Conservation (phyloP, 2,329 filamentous ascomycete genomes). For the Blastomyces percursus region DNA sequence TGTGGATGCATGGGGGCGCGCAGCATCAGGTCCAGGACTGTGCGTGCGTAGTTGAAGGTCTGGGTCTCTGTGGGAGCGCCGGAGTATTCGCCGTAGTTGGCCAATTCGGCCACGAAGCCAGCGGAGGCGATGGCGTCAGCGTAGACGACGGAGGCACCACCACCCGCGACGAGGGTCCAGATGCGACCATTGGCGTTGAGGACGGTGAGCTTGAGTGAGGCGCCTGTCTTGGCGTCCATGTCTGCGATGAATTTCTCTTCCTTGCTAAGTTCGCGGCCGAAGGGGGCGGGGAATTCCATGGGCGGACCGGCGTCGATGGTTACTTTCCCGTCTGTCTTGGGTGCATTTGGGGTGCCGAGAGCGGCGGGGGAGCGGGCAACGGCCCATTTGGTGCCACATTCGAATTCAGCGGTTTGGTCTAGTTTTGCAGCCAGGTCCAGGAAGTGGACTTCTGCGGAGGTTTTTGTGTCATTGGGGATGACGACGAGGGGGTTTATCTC, state of each 20-base stretch:
- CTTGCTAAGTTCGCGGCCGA: slow-evolving; percentile 96
- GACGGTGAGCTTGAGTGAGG: slow-evolving; percentile 95
- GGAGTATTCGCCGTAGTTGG: slow-evolving; percentile 99
- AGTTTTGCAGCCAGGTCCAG: slow-evolving; percentile 97
- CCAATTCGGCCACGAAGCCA: slow-evolving; percentile 89
- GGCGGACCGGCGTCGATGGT: slow-evolving; percentile 93
- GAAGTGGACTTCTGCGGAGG: slow-evolving; percentile 93
- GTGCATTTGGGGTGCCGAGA: slow-evolving; percentile 59
- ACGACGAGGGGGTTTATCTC: slow-evolving; percentile 99
- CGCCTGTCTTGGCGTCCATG: slow-evolving; percentile 98
- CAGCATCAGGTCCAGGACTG: slow-evolving; percentile 94
- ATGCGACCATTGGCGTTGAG: slow-evolving; percentile 84
- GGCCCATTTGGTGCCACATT: slow-evolving; percentile 98
- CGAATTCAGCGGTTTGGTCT: slow-evolving; percentile 97
- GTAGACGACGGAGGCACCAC: slow-evolving; percentile 98
- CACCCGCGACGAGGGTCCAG: slow-evolving; percentile 97
- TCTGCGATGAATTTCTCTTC: slow-evolving; percentile 99
- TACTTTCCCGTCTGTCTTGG: slow-evolving; percentile 60
- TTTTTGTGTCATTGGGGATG: slow-evolving; percentile 84
- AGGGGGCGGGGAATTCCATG: slow-evolving; percentile 98
- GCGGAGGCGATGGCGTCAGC: slow-evolving; percentile 95
- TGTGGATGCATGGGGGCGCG: slow-evolving; percentile 72
- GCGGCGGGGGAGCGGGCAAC: slow-evolving; percentile 83
- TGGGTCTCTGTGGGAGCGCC: slow-evolving; percentile 97
- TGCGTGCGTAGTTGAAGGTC: slow-evolving; percentile 97